These are phyloP conservation scores for Teratosphaeria destructans DNA, from an alignment of 2,329 filamentous ascomycete species.

Conservation along the genomic window DNA sequence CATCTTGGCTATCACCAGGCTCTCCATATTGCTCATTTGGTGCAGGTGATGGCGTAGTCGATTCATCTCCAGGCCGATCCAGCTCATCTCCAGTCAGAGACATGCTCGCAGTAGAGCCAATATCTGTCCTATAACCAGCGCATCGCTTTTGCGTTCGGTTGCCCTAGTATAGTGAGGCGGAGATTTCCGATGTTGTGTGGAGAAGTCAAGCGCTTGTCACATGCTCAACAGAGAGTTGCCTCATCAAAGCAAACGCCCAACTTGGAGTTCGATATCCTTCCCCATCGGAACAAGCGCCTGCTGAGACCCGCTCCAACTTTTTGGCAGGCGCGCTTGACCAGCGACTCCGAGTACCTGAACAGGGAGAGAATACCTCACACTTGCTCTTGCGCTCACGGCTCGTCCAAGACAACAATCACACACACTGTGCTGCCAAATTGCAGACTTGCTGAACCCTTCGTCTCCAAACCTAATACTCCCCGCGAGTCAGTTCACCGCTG, in stretches of 20 bases:
- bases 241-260: neutral
- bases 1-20: neutral
- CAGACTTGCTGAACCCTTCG: neutral
- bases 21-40: neutral
- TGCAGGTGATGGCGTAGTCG: neutral
- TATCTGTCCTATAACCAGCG: neutral
- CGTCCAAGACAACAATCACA: neutral
- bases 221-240: neutral
- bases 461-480: neutral
- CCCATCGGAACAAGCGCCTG: neutral
- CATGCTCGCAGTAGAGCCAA: conserved; percentile 6
- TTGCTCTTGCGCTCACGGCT: neutral
- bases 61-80: neutral
- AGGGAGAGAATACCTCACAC: neutral
- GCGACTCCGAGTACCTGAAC: neutral
- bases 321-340: neutral
- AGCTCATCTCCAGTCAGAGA: conserved; percentile 10
- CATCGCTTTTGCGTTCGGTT: neutral
- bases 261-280: neutral
- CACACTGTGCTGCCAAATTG: neutral
- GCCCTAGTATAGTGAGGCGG: neutral
- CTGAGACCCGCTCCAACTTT: neutral
- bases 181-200: neutral
- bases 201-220: neutral
- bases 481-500: neutral